A percentile compares a stretch with the other conserved stretches of the same genome.
These are phyloP conservation scores for Diophrys sp. DNA, from an alignment of 73 alveolate species.

Conservation along the genomic window DNA sequence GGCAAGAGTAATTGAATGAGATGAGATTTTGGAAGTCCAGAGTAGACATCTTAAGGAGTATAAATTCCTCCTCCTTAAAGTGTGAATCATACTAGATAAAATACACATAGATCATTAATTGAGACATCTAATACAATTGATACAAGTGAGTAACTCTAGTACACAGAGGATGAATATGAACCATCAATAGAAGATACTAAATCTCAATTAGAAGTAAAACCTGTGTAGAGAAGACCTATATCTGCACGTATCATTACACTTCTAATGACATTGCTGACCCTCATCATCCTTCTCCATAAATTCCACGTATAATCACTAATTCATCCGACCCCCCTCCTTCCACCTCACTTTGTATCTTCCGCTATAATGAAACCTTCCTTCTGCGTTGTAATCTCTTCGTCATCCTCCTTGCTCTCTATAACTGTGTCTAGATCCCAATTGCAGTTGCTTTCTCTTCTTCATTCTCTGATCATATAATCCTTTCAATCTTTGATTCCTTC, in stretches of 20 bases:
- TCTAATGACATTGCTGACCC: background rate
- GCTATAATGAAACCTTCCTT: background rate
- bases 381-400: background rate
- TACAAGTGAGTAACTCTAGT: no score
- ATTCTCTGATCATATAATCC: background rate
- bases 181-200: background rate
- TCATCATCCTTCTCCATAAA: no score
- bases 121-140: background rate
- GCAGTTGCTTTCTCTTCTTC: conserved; percentile 2
- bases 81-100: background rate
- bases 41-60: background rate
- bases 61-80: background rate
- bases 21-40: no score
- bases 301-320: no score
- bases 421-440: background rate
- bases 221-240: background rate
- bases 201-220: background rate
- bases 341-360: background rate
- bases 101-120: background rate
- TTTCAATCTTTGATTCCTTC: conserved; percentile 5
- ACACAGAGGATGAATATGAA: no score
- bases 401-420: background rate
- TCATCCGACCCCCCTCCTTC: background rate
- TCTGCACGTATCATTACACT: background rate
- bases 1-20: no score